These are phyloP conservation scores for Boletus sp. DNA, from an alignment of 1,284 basidiomycete genomes.

Conservation along the genomic window DNA sequence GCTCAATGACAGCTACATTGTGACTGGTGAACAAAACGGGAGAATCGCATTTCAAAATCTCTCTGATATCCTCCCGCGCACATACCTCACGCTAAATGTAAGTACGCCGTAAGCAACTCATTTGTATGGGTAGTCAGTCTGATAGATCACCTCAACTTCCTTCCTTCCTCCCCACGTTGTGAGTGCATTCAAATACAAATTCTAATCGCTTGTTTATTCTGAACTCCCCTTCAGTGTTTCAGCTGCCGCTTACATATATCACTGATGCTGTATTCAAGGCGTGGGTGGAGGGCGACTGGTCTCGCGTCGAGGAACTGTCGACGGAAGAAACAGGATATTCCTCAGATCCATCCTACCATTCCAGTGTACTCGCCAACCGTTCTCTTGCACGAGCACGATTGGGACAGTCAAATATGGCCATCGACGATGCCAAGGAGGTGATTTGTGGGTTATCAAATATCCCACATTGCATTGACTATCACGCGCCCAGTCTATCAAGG, in stretches of 20 bases:
- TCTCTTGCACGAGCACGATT: background rate
- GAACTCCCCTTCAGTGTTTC: background rate
- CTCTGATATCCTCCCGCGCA: background rate
- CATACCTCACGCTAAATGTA: background rate
- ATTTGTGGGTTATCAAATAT: background rate
- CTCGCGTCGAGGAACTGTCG: background rate
- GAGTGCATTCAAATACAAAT: background rate
- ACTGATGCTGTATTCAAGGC: background rate
- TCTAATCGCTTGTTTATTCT: background rate
- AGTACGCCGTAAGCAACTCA: background rate
- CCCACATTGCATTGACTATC: background rate
- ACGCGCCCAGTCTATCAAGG: conserved; percentile 5
- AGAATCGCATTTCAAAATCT: conserved; percentile 4
- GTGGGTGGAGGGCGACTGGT: background rate
- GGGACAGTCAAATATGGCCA: background rate
- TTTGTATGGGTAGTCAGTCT: background rate
- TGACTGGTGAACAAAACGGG: conserved; percentile 1
- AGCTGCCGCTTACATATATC: conserved; percentile 3
- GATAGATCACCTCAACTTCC: background rate
- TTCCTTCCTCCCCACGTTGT: background rate
- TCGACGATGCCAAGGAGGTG: conserved; percentile 10
- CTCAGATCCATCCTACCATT: background rate
- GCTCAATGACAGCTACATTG: background rate
- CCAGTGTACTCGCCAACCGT: conserved; percentile 5
- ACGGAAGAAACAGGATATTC: background rate